These are phyloP conservation scores for Collybia mongolica DNA, from an alignment of 768 basidiomycete genomes.

Conservation along the genomic window DNA sequence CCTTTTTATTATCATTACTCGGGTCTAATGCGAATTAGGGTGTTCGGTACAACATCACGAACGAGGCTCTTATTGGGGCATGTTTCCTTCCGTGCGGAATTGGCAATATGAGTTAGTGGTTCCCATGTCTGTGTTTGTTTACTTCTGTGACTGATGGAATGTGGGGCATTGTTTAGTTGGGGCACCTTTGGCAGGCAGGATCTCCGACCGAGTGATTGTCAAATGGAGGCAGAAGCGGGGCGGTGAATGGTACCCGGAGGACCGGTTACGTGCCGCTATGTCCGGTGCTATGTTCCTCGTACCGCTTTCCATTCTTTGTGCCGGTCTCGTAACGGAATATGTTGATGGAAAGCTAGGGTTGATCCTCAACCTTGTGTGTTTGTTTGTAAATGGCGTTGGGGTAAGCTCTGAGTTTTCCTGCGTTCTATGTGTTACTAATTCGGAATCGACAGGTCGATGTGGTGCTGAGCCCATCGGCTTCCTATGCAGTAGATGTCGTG, in stretches of 20 bases:
- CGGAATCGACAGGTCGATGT: constrained; percentile 45
- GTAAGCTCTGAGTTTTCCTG: constrained; percentile 31
- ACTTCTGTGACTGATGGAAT: not conserved
- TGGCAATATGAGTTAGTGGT: constrained; percentile 53
- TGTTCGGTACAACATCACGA: constrained; percentile 50
- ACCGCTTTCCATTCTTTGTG: constrained; percentile 49
- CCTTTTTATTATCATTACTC: not conserved
- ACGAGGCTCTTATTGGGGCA: constrained; percentile 55
- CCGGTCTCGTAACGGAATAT: constrained; percentile 51
- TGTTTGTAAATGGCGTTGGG: constrained; percentile 66
- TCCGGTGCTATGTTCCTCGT: constrained; percentile 45
- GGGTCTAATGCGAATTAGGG: constrained; percentile 37
- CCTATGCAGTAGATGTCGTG: constrained; percentile 62
- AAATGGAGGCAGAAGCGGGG: constrained; percentile 46
- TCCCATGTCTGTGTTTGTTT: not conserved
- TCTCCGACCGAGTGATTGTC: constrained; percentile 56
- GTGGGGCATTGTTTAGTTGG: constrained; percentile 40
- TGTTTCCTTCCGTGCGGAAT: constrained; percentile 61
- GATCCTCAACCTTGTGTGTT: constrained; percentile 45
- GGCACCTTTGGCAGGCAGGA: constrained; percentile 53
- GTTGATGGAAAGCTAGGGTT: constrained; percentile 51
- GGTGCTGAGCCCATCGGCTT: constrained; percentile 50
- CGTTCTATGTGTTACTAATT: not conserved
- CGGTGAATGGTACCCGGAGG: constrained; percentile 67
- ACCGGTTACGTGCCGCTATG: constrained; percentile 55